A percentile compares a stretch with the other conserved stretches of the same genome.
Conservation (phyloP, 169 alveolate species). For the Cyclospora cayetanensis region DNA sequence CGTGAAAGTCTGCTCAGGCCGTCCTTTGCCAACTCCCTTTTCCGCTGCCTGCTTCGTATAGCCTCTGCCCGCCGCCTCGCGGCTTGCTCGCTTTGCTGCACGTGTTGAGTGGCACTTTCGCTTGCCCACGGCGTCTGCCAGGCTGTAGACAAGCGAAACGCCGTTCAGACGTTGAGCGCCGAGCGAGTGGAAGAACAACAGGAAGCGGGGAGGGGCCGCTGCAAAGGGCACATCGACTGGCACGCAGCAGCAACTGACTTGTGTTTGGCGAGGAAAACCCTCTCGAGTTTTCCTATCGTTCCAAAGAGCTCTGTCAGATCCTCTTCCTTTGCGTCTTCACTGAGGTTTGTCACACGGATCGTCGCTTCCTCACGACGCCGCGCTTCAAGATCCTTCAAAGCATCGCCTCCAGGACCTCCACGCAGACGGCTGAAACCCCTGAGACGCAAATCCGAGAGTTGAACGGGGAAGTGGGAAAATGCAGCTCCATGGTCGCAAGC, state of each 20-base stretch:
- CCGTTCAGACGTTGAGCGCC: not conserved
- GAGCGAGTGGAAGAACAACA: not conserved
- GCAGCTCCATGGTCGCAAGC: not conserved
- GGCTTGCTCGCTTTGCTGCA: no score
- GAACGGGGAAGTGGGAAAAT: not conserved
- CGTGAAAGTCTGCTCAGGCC: no score
- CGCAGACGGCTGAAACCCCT: constrained; percentile 1
- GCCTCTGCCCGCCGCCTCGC: no score
- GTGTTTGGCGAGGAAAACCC: constrained; percentile 90
- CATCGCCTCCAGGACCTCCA: not conserved
- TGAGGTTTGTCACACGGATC: constrained; percentile 89
- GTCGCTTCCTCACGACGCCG: constrained; percentile 87
- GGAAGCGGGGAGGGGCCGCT: no score
- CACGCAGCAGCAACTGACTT: no score
- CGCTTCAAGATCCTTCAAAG: constrained; percentile 56
- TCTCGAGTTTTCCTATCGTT: constrained; percentile 85
- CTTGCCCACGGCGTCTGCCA: no score
- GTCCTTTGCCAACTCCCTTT: no score
- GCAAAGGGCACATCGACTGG: not conserved
- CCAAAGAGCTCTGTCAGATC: constrained; percentile 88
- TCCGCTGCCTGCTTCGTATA: no score
- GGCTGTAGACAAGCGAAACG: no score
- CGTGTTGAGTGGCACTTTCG: no score
- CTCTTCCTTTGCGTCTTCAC: constrained; percentile 90
- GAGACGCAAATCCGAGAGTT: not conserved